Base-by-base conservation (phyloP, 495 filamentous ascomycete species). In the Hypomontagnella submonticulosa region DNA sequence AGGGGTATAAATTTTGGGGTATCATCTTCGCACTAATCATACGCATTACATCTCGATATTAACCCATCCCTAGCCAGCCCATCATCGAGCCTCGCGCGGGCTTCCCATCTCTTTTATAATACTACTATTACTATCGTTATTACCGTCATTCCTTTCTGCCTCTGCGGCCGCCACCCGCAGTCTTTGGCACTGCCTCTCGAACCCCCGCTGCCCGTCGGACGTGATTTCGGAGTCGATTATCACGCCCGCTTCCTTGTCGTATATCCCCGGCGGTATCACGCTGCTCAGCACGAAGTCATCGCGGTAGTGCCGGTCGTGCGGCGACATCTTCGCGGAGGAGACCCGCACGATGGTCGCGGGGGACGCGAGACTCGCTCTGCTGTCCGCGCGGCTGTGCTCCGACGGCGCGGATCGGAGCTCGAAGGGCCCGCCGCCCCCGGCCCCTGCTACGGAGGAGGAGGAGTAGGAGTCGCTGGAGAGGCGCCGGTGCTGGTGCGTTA, bases 401-500 rank as follows among this genome's bases (percentile, higher is more conserved):
- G n/a, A n/a, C n/a, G n/a, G n/a, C n/a, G n/a, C n/a, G n/a, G n/a
- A n/a, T n/a, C n/a, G 67, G 0, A 67, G 61, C 36, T 68, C 57
- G 41, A 60, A 64, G 9, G 27, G 54, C 7, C 32, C 33, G 9
- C 32, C 11, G 13, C 12, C 7, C 7, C 4, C 4, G 37, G 8
- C 37, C 33, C 7, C 4, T 4, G 8, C n/a, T 3, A 1, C 1
- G 1, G 23, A 4, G 0, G 46, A 27, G 10, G 48, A 20, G 51
- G 20, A 32, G 40, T 43, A 4, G 38, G 52, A 56, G 15, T 63
- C 61, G 40, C 61, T 33, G 0, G 70, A 72, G 19, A 73, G 57
- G 2, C 71, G 68, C 0, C 71, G 64, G 56, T 73, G 71, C 46
- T 70, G 68, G 40, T 55, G 73, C 49, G 71, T 75, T 6, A 75